Percentiles rank a stretch among this genome's conserved stretches.
phyloP scores from a whole-genome alignment of 768 basidiomycete species.

The Tulasnella sp. region DNA sequence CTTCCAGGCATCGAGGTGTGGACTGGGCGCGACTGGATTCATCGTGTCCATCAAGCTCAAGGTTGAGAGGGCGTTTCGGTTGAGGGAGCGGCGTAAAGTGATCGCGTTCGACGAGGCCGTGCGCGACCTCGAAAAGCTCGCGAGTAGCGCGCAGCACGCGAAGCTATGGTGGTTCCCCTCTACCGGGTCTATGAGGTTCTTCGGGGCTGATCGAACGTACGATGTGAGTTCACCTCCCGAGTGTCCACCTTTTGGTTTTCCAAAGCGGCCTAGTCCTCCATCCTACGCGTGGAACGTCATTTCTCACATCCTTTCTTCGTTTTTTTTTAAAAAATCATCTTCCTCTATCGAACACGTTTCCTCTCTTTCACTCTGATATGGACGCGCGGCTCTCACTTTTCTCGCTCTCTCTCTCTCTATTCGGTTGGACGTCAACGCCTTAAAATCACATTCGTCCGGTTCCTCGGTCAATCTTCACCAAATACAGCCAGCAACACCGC shows the following conservation, averaged over 20 bases:
- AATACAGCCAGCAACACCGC: constrained; percentile 29
- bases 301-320: background rate
- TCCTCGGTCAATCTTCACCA: constrained; percentile 21
- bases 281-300: background rate
- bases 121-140: constrained; percentile 42
- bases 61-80: constrained; percentile 70
- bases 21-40: constrained; percentile 82
- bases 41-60: constrained; percentile 67
- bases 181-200: constrained; percentile 70
- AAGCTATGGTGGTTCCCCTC: constrained; percentile 91
- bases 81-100: constrained; percentile 60
- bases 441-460: background rate
- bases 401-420: background rate
- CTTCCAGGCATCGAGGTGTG: constrained; percentile 83
- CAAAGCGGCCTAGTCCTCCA: background rate
- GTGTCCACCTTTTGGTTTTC: background rate
- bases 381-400: background rate
- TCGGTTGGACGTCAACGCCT: background rate
- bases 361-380: background rate
- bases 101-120: constrained; percentile 54
- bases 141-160: constrained; percentile 69
- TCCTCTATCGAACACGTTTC: background rate
- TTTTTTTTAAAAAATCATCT: background rate
- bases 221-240: background rate
- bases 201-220: constrained; percentile 14